Conservation (phyloP, 192 early-diverging fungal species). For the Podila minutissima region DNA sequence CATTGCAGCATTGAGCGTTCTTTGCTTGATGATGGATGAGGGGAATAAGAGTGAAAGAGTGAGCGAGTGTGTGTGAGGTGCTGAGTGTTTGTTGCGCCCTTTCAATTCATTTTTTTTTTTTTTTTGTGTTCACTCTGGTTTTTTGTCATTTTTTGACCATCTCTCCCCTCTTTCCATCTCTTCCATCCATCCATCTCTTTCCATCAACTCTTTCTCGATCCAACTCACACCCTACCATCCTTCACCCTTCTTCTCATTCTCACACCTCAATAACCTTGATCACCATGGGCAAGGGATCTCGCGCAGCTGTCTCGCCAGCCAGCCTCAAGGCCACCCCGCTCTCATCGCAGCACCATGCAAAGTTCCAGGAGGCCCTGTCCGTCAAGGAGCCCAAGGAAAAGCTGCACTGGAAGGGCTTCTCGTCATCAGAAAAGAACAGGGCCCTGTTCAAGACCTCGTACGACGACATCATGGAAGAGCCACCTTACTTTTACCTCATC, state of each 20-base stretch:
- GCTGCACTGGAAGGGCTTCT: constrained; percentile 53
- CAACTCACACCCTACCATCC: neutral
- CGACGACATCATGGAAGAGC: constrained; percentile 64
- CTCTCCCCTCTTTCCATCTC: neutral
- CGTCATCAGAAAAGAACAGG: constrained; percentile 40
- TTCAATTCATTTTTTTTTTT: neutral
- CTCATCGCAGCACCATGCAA: constrained; percentile 51
- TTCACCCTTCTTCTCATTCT: neutral
- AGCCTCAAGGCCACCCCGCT: constrained; percentile 52
- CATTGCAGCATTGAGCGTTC: too few species aligned
- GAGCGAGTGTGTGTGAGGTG: too few species aligned
- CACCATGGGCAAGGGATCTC: constrained; percentile 49
- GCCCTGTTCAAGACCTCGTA: constrained; percentile 49
- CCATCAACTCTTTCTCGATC: constrained; percentile 3
- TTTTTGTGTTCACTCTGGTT: neutral
- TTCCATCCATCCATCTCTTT: neutral
- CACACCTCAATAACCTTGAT: neutral
- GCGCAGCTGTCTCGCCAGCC: constrained; percentile 40
- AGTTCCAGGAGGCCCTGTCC: constrained; percentile 49
- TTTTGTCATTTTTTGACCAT: too few species aligned
- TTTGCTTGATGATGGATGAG: too few species aligned
- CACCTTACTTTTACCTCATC: constrained; percentile 85
- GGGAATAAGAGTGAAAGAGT: too few species aligned
- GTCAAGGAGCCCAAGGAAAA: constrained; percentile 52
- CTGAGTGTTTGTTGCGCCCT: neutral